Evolutionary conservation across 768 basidiomycete species (phyloP), one percentile per base, ranked within the genome.

Genomic region (Suillus bovinus): DNA sequence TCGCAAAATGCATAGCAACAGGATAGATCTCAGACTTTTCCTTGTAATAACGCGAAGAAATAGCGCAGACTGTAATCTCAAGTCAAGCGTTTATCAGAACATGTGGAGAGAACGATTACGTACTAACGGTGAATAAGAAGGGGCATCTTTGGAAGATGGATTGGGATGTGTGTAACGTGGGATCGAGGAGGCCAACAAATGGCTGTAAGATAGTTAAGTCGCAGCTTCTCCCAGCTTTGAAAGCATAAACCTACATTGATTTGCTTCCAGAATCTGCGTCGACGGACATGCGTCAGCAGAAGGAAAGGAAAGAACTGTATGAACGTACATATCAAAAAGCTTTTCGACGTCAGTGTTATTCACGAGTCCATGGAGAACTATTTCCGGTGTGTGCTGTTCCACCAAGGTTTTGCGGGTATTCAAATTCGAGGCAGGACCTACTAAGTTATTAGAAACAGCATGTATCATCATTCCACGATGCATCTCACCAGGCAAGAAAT

Each of bases 1-100:
- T 91, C 2, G 91, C 91, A 64, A 93, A 93, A 70, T 93, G 91
- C 91, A 93, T 93, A 11, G 91, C 91, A 61, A 93, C 88, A 0
- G 89, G 88, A 67, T 93, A 93, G 42, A 96, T 88, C 70, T 92
- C 90, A 0, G 90, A 89, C 68, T 91, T 91, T 61, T 89, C 89
- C 1, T 79, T 66, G 68, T 91, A 88, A 72, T 91, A 94, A 44
- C 93, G 80, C 1, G 93, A 93, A 0, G 93, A 88, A 53, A 94
- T 86, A 9, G 94, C 93, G 93, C 93, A 96, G 47, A 96, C 89
- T 89, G 67, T 65, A 46, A 36, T 17, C 31, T 42, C 1, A 24
- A 8, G 29, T 16, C 39, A n/a, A 14, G 31, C 59, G 10, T 59
- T 58, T 63, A 10, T 38, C 33, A 39, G 17, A 54, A 50, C 31